Conservation (phyloP, 2,329 filamentous ascomycete genomes). For the Mycosphaerella arachidis region DNA sequence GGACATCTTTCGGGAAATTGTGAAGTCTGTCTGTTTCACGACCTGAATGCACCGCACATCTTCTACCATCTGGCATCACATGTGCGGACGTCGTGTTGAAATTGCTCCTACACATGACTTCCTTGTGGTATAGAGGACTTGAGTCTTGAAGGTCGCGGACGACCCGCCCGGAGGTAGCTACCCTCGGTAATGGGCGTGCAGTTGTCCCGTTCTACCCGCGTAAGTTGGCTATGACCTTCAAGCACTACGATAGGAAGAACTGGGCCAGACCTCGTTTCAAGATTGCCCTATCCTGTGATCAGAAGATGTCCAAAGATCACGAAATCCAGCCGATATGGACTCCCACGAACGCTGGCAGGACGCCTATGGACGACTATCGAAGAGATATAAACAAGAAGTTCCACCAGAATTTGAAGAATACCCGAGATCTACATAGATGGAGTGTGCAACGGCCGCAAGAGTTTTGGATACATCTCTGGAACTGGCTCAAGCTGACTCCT, state of each 20-base stretch:
- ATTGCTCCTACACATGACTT: background rate
- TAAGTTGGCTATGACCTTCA: background rate
- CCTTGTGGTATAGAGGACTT: no score
- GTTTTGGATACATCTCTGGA: slow-evolving; percentile 44
- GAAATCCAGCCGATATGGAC: slow-evolving; percentile 25
- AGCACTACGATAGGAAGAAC: no score
- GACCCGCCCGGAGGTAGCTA: no score
- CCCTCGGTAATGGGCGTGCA: no score
- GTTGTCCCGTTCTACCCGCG: background rate
- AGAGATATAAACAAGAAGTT: slow-evolving; percentile 26
- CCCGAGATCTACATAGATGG: slow-evolving; percentile 40
- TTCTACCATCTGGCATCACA: background rate
- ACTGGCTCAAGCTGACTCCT: slow-evolving; percentile 36
- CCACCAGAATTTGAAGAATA: slow-evolving; percentile 20
- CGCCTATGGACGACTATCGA: slow-evolving; percentile 31
- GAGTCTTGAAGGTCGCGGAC: no score
- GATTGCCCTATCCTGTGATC: no score
- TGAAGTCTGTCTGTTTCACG: background rate
- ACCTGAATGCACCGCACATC: background rate
- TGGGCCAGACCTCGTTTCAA: no score
- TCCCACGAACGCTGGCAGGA: slow-evolving; percentile 17
- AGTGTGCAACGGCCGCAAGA: slow-evolving; percentile 38
- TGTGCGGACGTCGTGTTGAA: background rate
- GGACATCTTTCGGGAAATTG: background rate
- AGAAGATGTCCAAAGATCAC: background rate